Evolutionary conservation across 2,329 filamentous ascomycete species (phyloP).

Genomic region (Aureobasidium sp.): DNA sequence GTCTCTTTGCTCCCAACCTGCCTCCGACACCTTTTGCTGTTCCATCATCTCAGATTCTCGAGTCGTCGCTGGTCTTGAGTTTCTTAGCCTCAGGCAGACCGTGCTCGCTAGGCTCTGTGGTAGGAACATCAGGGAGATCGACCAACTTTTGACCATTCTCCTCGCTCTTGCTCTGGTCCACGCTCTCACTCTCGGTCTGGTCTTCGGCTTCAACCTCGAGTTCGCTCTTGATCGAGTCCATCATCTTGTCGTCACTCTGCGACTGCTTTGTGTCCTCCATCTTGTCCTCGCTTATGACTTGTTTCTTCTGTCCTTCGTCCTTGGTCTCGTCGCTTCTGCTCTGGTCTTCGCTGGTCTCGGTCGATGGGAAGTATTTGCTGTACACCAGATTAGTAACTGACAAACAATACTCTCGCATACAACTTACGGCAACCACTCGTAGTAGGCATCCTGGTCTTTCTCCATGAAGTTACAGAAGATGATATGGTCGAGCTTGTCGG

Average conservation of each 20-base stretch:
- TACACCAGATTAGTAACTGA: neutral
- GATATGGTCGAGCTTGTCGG: constrained; percentile 55
- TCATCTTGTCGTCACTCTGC: neutral
- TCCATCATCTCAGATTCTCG: constrained; percentile 12
- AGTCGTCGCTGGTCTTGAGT: constrained; percentile 28
- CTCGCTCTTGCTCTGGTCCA: constrained; percentile 14
- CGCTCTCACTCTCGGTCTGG: neutral
- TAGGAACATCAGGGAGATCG: constrained; percentile 41
- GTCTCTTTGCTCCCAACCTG: neutral
- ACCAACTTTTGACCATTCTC: constrained; percentile 22
- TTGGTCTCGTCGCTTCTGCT: neutral
- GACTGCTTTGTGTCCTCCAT: too few species aligned
- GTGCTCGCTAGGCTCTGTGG: constrained; percentile 34
- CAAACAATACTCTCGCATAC: constrained; percentile 18
- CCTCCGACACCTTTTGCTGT: neutral
- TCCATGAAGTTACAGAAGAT: constrained; percentile 77
- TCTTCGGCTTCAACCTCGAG: neutral
- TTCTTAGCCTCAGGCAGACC: constrained; percentile 39
- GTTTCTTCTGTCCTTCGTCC: neutral
- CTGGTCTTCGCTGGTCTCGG: constrained; percentile 22
- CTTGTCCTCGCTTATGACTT: neutral
- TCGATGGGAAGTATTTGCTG: constrained; percentile 42
- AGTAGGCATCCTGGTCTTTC: constrained; percentile 71
- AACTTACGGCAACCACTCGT: constrained; percentile 62
- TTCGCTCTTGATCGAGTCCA: neutral